Evolutionary conservation across 202 grass and related monocot genomes (phyloP), one percentile per base, ranked within the genome.

Genomic region (Hordeum pubiflorum): DNA sequence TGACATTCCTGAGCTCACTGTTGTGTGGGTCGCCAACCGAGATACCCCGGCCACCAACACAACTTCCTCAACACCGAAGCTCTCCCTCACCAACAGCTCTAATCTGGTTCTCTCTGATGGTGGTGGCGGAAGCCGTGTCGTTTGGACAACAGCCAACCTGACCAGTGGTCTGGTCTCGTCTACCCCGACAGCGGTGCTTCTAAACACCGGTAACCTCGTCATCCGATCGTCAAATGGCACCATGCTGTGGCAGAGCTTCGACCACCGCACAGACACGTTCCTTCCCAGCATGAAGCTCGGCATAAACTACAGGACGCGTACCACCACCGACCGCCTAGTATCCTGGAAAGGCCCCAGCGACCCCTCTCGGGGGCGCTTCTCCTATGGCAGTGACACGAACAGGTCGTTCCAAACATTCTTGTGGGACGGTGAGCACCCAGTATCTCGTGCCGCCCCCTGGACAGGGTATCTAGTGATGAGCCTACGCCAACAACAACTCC

Each of bases 381-480:
- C 65, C 38, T 69, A 69, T 40, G 89, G 87, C 31, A 31, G 32
- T 0, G 89, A 91, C 44, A 60, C 79, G 0, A 27, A 10, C 18
- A 11, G 33, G 27, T 75, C 55, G 5, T 50, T 86, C 3, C 85
- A 91, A 59, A 2, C 58, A 15, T 81, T 86, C 27, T 3, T 91
- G 0, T 94, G 79, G 92, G 80, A 91, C 36, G 85, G 75, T 2
- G 0, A 46, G 2, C 69, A 26, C 11, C 48, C 40, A 3, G 10
- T 55, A 17, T 89, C 79, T 66, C 69, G 87, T 14, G 75, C 21
- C n/a, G 17, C 38, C 4, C 61, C 78, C 24, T 94, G 92, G 92
- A 61, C 24, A 12, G 58, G 24, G 6, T 27, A 61, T 10, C 58
- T 54, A 54, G 44, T 48, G 44, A 48, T 48, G 44, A 48, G 44